Evolutionary conservation across 208 protist species (phyloP).

Genomic region (Trypanosoma cruzi): DNA sequence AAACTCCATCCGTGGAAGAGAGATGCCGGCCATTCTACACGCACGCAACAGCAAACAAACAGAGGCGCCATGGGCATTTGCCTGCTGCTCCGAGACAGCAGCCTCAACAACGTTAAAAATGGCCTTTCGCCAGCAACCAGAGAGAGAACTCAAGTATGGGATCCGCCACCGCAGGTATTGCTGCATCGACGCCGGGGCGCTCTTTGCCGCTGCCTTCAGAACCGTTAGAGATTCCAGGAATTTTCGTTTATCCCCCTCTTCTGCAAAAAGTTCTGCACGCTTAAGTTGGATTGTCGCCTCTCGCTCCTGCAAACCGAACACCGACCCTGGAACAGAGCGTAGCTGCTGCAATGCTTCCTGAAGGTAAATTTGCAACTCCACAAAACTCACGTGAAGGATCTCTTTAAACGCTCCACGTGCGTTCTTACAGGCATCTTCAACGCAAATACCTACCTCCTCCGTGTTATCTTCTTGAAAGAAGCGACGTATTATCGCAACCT

Average conservation of each 20-base stretch:
- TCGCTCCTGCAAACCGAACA: constrained; percentile 43
- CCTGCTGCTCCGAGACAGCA: constrained; percentile 35
- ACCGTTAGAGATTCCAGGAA: constrained; percentile 27
- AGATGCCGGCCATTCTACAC: constrained; percentile 24
- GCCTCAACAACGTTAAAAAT: constrained; percentile 43
- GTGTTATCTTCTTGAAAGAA: not conserved
- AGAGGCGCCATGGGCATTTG: constrained; percentile 35
- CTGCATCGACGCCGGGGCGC: constrained; percentile 1
- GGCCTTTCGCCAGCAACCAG: constrained; percentile 55
- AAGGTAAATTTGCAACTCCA: constrained; percentile 75
- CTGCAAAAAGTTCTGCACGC: constrained; percentile 38
- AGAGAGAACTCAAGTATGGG: constrained; percentile 48
- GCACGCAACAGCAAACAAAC: constrained; percentile 38
- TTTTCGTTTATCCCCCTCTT: constrained; percentile 19
- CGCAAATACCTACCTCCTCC: not conserved
- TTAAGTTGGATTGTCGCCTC: constrained; percentile 67
- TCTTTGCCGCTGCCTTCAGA: constrained; percentile 11
- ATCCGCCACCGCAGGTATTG: constrained; percentile 7
- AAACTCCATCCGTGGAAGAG: constrained; percentile 31
- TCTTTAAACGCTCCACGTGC: constrained; percentile 14
- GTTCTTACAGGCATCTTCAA: not conserved
- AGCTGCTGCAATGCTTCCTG: constrained; percentile 69
- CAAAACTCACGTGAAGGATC: constrained; percentile 43
- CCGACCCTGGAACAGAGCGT: constrained; percentile 13
- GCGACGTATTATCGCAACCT: constrained; percentile 8